Evolutionary conservation across 441 rosid species (phyloP).

Genomic region (Hura crepitans): DNA sequence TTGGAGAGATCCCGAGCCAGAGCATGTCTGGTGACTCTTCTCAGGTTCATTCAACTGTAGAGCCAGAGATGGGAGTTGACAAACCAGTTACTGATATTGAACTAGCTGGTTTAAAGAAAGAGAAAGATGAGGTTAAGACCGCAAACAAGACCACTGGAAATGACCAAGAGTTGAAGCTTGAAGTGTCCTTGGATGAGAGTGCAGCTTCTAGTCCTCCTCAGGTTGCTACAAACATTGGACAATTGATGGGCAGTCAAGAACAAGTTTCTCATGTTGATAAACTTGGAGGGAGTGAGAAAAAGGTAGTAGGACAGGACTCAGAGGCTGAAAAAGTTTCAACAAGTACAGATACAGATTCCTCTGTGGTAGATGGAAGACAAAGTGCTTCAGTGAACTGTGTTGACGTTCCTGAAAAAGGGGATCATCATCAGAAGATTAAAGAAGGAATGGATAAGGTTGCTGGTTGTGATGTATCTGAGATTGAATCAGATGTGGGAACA

Average conservation of each 20-base stretch:
- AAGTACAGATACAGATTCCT: conserved; percentile 7
- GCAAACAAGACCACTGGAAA: conserved; percentile 18
- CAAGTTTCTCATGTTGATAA: conserved; percentile 19
- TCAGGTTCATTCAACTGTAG: neutral
- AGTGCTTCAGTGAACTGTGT: neutral
- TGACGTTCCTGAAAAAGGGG: conserved; percentile 19
- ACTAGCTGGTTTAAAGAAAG: conserved; percentile 23
- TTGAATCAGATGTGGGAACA: conserved; percentile 28
- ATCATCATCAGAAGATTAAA: conserved; percentile 25
- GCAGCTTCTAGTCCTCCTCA: conserved; percentile 12
- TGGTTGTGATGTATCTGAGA: conserved; percentile 23
- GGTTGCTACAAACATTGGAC: conserved; percentile 18
- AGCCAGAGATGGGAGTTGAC: neutral
- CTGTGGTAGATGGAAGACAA: conserved; percentile 16
- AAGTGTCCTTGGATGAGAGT: conserved; percentile 13
- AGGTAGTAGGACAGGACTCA: conserved; percentile 18
- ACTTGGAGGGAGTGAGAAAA: conserved; percentile 19
- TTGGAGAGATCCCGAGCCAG: conserved; percentile 13
- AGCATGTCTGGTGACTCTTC: neutral
- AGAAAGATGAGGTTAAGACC: conserved; percentile 25
- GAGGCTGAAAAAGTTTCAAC: conserved; percentile 14
- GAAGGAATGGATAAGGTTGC: conserved; percentile 23
- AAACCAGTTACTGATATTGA: conserved; percentile 7
- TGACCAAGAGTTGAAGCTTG: conserved; percentile 17
- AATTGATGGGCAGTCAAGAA: conserved; percentile 20